Evolutionary conservation across 106 monocot genomes (phyloP), one percentile per base, ranked within the genome.

Genomic region (Dactylorhiza incarnata): DNA sequence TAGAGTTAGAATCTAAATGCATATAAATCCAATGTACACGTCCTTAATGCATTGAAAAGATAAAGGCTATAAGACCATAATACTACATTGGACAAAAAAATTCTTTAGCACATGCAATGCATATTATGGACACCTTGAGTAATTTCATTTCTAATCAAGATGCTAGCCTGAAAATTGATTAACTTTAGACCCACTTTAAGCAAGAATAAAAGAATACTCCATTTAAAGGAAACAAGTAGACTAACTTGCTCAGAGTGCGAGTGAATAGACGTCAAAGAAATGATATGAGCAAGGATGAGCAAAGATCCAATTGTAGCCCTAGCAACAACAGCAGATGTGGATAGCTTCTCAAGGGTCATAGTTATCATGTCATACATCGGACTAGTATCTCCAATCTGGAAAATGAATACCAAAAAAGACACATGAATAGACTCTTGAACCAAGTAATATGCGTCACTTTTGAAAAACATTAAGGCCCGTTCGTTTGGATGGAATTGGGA

Each of bases 331-430:
- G 77, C 73, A 85, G 67, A 23, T 53, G 74, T 58, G 49, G 90
- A 69, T 52, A 93, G 79, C 75, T 97, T 93, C 84, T 97, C 97
- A 55, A 97, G 72, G 62, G 84, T 82, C 50, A 91, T 87, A 12
- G 91, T 72, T 84, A 94, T 97, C 97, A 97, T 86, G 59, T 94
- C 91, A 91, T 89, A 91, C 7, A 97, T 72, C 5, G 89, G 83
- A 45, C 78, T 77, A 61, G 82, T 83, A 81, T 97, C 87, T 71
- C 78, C 84, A 82, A 94, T 86, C 97, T 97, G 78, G 26, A 71
- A 43, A 24, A 43, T 12, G 48, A 37, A 17, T 1, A 46, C 5
- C 72, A 56, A 74, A 49, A 16, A 13, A 56, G 49, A 61, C 75
- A 17, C 26, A 37, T 63, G 12, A 65, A 24, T 37, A 56, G 37